These are phyloP conservation scores for Phascolomyces articulosus DNA, from an alignment of 371 early-diverging fungal genomes.

Conservation along the genomic window DNA sequence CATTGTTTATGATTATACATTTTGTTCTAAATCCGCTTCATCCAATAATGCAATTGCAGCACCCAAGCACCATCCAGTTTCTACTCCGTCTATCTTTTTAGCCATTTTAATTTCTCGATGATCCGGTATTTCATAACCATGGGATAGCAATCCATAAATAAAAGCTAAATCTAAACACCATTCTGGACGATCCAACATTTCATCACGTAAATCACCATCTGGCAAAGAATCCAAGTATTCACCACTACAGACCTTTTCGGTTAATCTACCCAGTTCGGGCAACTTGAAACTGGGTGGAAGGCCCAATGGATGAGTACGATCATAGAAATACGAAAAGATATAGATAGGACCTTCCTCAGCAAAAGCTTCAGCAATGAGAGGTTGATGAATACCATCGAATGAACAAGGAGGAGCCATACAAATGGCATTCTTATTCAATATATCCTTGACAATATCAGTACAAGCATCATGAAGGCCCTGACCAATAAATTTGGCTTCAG, in stretches of 20 bases:
- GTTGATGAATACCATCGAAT: constrained; percentile 93
- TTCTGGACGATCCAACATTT: constrained; percentile 66
- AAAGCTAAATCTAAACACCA: constrained; percentile 91
- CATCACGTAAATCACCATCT: constrained; percentile 49
- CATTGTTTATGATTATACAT: too few relatives aligned
- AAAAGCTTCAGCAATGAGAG: constrained; percentile 73
- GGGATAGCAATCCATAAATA: constrained; percentile 80
- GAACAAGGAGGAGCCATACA: constrained; percentile 76
- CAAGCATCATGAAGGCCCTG: constrained; percentile 55
- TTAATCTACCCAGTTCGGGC: constrained; percentile 59
- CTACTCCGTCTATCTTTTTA: constrained; percentile 92
- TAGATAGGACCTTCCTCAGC: constrained; percentile 79
- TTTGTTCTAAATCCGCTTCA: constrained; percentile 18
- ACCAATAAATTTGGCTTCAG: constrained; percentile 44
- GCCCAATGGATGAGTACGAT: constrained; percentile 77
- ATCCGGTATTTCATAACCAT: constrained; percentile 85
- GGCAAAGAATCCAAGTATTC: constrained; percentile 47
- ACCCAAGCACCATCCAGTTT: constrained; percentile 97
- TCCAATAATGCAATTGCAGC: constrained; percentile 85
- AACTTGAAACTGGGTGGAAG: constrained; percentile 62
- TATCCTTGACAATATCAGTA: constrained; percentile 44
- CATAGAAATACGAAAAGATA: constrained; percentile 96
- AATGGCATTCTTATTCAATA: constrained; percentile 64
- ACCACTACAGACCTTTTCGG: constrained; percentile 72
- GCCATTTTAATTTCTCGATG: constrained; percentile 75